Base-by-base conservation (phyloP, 1,284 basidiomycete genomes). In the Cutaneotrichosporon spelunceum region DNA sequence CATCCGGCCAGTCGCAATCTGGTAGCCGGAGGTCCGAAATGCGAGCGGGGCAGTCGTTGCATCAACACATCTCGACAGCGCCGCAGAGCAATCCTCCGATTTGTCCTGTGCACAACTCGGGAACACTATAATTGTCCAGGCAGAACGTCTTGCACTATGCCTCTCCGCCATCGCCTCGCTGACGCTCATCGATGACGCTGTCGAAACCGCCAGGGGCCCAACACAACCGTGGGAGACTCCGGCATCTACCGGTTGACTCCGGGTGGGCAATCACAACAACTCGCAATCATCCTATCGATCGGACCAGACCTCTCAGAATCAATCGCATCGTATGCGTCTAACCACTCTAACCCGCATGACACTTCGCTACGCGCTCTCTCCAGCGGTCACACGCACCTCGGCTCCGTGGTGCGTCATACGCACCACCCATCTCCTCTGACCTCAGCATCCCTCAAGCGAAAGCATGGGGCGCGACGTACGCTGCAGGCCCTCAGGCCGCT, bases 391-490 rank as follows among this genome's bases (percentile, higher is more conserved):
- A 24, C 65, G 60, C 23, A 76, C 72, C 4, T 63, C 63, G 2
- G 67, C 72, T 2, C 74, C 74, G 10, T 71, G 71, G 71, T 70
- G 47, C 45, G 62, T 61, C 19, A 6, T 19, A 33, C 1, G 2
- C 1, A 7, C 53, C 10, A 4, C 21, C 27, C 14, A 13, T 9
- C 34, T 14, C 2, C 13, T n/a, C 58, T 59, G n/a, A 53, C 47
- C 8, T 1, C 67, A 89, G 88, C 1, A 89, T 91, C 58, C 86
- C 88, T 0, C 82, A 83, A 56, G 88, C 87, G 14, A 84, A 85
- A 63, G 81, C 81, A 75, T 91, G 89, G 89, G 86, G 82, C 0
- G 69, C 73, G 8, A 68, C 74, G 9, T 89, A 87, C 77, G 30
- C 56, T 74, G 13, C 74, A 64, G 21, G 80, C 76, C 45, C 57